A percentile compares a stretch with the other conserved stretches of the same genome.
phyloP scores from a whole-genome alignment of 202 grass and related monocot species.

The Sporobolus alterniflorus region DNA sequence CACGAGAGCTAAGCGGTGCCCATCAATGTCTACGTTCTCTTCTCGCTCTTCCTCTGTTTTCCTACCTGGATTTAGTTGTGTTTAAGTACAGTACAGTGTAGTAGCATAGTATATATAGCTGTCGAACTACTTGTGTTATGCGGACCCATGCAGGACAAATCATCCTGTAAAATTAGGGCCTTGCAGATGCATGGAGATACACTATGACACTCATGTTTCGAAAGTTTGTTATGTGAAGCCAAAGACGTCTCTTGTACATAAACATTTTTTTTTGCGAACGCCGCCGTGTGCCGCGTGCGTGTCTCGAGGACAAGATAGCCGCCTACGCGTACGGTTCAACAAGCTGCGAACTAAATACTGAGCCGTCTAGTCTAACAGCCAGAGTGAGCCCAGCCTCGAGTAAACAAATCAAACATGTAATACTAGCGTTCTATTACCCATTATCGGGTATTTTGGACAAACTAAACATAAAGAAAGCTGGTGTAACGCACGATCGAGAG shows the following conservation, averaged over 20 bases:
- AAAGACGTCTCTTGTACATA: neutral
- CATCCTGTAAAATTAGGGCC: neutral
- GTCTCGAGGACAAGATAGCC: conserved; percentile 40
- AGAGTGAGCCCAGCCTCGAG: neutral
- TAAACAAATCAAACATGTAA: neutral
- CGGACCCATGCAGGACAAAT: too few relatives aligned
- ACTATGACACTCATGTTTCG: too few relatives aligned
- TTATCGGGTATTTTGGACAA: too few relatives aligned
- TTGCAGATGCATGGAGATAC: neutral
- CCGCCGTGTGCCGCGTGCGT: conserved; percentile 9
- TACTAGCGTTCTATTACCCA: too few relatives aligned
- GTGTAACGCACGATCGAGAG: too few relatives aligned
- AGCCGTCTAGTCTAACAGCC: neutral
- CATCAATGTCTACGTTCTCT: conserved; percentile 19
- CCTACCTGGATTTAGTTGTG: conserved; percentile 5
- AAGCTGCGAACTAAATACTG: neutral
- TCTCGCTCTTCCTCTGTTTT: neutral
- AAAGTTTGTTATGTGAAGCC: neutral
- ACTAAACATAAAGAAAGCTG: too few relatives aligned
- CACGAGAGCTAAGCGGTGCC: conserved; percentile 20
- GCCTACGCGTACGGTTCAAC: neutral
- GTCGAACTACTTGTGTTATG: conserved; percentile 9
- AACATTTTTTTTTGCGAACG: too few relatives aligned
- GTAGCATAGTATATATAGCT: too few relatives aligned
- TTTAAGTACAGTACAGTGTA: too few relatives aligned